phyloP scores from a whole-genome alignment of 2,329 filamentous ascomycete species.

The Diaporthe nobilis region DNA sequence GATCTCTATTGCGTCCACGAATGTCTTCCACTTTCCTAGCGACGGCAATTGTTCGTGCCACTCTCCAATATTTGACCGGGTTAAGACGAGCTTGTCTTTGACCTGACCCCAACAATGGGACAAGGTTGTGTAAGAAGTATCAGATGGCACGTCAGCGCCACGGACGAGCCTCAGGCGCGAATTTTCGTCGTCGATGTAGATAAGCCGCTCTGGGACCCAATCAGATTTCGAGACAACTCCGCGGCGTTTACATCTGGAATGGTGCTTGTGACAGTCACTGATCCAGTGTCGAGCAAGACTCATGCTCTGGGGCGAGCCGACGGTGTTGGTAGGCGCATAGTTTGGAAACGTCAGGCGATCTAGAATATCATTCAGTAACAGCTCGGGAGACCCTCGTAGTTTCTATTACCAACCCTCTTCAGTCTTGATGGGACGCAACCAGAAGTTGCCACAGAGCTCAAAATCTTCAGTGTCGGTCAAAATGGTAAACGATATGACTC shows the following conservation, averaged over 20 bases:
- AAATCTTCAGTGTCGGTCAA: neutral
- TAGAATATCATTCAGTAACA: neutral
- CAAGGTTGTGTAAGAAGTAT: slow-evolving; percentile 9
- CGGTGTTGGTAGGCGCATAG: slow-evolving; percentile 14
- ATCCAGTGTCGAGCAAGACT: slow-evolving; percentile 18
- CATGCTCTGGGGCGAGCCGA: slow-evolving; percentile 13
- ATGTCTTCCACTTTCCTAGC: slow-evolving; percentile 9
- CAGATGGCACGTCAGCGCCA: neutral
- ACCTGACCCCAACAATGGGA: slow-evolving; percentile 10
- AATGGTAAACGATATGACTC: slow-evolving; percentile 9
- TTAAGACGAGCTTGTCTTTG: slow-evolving; percentile 5
- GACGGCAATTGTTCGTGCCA: neutral
- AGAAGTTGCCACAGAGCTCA: neutral
- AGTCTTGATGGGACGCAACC: slow-evolving; percentile 15
- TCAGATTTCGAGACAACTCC: neutral
- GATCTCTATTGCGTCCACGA: neutral
- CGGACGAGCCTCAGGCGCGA: slow-evolving; percentile 19
- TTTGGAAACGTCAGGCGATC: slow-evolving; percentile 8
- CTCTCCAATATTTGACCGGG: neutral
- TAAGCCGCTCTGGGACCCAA: slow-evolving; percentile 17
- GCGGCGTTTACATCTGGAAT: slow-evolving; percentile 19
- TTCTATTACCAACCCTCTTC: neutral
- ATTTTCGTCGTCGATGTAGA: slow-evolving; percentile 4
- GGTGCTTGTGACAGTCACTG: neutral
- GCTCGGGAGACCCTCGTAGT: neutral